Conservation (phyloP, 2,329 filamentous ascomycete genomes). For the Celoporthe dispersa region DNA sequence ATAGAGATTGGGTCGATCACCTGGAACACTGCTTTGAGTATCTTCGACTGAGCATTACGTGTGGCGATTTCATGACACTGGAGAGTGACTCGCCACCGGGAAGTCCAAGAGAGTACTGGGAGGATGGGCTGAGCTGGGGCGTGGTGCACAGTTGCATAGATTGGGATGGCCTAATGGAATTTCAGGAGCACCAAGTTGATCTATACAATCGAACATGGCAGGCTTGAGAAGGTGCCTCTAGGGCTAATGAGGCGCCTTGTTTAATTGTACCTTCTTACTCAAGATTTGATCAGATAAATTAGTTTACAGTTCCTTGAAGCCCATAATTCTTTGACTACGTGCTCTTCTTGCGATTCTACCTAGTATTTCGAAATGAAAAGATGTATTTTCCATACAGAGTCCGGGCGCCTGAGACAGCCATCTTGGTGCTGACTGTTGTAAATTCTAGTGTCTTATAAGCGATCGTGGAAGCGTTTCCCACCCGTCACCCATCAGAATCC, state of each 20-base stretch:
- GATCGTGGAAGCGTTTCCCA: background rate
- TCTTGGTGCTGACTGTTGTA: background rate
- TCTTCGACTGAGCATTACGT: background rate
- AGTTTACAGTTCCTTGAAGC: background rate
- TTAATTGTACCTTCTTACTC: background rate
- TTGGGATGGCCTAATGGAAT: background rate
- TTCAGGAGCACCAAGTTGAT: background rate
- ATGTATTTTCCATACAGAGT: background rate
- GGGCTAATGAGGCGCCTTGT: background rate
- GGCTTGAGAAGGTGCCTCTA: background rate
- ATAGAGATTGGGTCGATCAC: background rate
- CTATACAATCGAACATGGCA: background rate
- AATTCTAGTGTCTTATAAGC: background rate
- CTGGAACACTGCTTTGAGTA: slow-evolving; percentile 1
- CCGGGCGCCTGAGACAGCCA: background rate
- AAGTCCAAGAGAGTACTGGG: background rate
- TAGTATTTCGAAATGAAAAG: background rate
- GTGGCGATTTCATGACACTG: background rate
- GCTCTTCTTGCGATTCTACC: background rate
- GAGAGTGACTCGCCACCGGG: background rate
- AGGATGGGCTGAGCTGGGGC: background rate
- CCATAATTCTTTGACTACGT: too few relatives aligned
- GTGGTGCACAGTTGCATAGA: slow-evolving; percentile 1
- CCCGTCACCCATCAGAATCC: background rate
- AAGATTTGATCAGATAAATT: background rate